Conservation (phyloP, 73 alveolate species). For the Halteria grandinella region DNA sequence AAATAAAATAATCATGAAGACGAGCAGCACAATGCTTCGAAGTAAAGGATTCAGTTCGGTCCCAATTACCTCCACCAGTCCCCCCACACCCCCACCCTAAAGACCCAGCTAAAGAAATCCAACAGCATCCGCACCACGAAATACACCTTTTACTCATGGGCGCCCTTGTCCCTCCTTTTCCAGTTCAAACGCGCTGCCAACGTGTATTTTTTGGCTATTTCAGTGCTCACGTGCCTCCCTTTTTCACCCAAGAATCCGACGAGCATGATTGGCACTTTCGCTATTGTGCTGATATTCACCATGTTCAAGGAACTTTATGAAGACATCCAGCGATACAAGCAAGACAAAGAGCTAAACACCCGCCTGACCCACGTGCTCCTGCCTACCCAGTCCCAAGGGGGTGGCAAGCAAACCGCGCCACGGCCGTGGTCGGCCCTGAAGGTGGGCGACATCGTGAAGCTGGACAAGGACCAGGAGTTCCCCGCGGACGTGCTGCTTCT, state of each 20-base stretch:
- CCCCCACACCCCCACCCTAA: too few relatives aligned
- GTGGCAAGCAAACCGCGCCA: constrained; percentile 39
- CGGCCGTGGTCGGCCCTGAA: constrained; percentile 61
- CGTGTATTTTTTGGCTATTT: constrained; percentile 77
- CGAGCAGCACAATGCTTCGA: too few relatives aligned
- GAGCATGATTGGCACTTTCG: constrained; percentile 92
- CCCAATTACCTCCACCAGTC: too few relatives aligned
- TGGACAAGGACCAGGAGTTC: constrained; percentile 71
- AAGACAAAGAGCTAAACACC: constrained; percentile 73
- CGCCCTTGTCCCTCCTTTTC: constrained; percentile 74
- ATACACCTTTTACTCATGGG: constrained; percentile 74
- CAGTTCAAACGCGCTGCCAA: constrained; percentile 84
- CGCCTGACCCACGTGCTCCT: constrained; percentile 20
- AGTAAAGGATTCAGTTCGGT: too few relatives aligned
- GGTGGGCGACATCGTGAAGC: constrained; percentile 70
- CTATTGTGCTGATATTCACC: constrained; percentile 85
- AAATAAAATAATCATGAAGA: too few relatives aligned
- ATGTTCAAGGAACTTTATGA: constrained; percentile 97
- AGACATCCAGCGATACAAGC: constrained; percentile 65
- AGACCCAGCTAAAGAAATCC: too few relatives aligned
- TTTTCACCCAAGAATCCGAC: constrained; percentile 91
- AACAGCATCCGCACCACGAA: too few relatives aligned
- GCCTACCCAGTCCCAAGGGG: too few relatives aligned
- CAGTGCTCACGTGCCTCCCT: constrained; percentile 86
- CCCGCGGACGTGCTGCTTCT: constrained; percentile 86